Evolutionary conservation across 306 rosid species (phyloP).

Genomic region (Malus asiatica): DNA sequence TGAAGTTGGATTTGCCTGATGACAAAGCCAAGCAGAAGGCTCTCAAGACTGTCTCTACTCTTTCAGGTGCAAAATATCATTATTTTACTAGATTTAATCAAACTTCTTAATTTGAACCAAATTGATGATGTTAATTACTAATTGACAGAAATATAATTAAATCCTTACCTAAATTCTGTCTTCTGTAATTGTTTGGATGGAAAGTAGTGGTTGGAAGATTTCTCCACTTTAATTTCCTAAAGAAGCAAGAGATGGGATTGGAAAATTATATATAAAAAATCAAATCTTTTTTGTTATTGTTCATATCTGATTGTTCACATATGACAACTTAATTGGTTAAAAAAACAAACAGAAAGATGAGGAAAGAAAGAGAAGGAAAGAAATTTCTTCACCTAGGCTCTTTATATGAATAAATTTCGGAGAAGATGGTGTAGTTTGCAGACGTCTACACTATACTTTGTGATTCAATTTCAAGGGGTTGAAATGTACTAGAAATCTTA

Average conservation of each 20-base stretch:
- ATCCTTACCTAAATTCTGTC: not conserved
- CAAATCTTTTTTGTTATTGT: not conserved
- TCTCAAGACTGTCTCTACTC: slow-evolving; percentile 69
- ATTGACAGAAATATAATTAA: not conserved
- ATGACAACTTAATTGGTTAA: not conserved
- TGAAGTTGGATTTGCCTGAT: slow-evolving; percentile 71
- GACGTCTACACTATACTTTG: not conserved
- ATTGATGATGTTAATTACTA: not conserved
- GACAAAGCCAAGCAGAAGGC: slow-evolving; percentile 90
- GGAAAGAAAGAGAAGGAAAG: not conserved
- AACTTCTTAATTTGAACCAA: not conserved
- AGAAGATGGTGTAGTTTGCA: not conserved
- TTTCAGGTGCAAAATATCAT: slow-evolving; percentile 46
- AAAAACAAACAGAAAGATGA: not conserved
- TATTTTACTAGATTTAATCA: not conserved
- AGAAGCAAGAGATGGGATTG: not conserved
- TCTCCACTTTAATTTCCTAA: not conserved
- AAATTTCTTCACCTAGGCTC: not conserved
- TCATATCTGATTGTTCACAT: slow-evolving; percentile 3
- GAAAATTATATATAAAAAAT: not conserved
- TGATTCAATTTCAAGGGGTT: not conserved
- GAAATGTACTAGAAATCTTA: not conserved
- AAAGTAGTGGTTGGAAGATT: not conserved
- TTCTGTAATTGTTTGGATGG: not conserved
- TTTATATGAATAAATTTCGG: not conserved